Percentiles rank a stretch among this genome's conserved stretches.
These are phyloP conservation scores for Kodamaea neixiangensis DNA, from an alignment of 805 yeast genomes.

Conservation along the genomic window DNA sequence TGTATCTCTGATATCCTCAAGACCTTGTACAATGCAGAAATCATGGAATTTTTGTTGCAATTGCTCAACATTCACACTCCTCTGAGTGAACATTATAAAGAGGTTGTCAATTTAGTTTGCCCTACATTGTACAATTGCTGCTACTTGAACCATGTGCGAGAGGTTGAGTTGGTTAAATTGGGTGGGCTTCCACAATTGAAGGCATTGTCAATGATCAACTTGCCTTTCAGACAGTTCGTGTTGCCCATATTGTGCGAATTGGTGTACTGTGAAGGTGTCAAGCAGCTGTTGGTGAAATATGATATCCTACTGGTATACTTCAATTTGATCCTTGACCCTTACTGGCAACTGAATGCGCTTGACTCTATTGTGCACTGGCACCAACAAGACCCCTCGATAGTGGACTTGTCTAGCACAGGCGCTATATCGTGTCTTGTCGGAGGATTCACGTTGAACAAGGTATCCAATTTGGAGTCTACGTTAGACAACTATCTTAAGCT, in stretches of 20 bases:
- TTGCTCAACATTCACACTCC: constrained; percentile 31
- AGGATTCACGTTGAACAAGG: constrained; percentile 42
- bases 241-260: constrained; percentile 55
- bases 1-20: constrained; percentile 36
- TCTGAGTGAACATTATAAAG: constrained; percentile 31
- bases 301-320: constrained; percentile 42
- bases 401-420: constrained; percentile 23
- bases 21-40: constrained; percentile 38
- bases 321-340: constrained; percentile 47
- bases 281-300: constrained; percentile 36
- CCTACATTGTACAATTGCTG: constrained; percentile 56
- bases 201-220: constrained; percentile 38
- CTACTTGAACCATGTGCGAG: constrained; percentile 46
- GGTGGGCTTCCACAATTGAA: constrained; percentile 51
- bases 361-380: constrained; percentile 50
- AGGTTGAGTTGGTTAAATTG: constrained; percentile 45
- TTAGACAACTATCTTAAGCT: constrained; percentile 43
- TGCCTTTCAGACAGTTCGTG: constrained; percentile 52
- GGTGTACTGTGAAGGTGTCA: constrained; percentile 45
- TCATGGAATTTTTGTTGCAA: constrained; percentile 45
- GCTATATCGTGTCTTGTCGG: constrained; percentile 32
- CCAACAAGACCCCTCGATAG: constrained; percentile 27
- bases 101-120: constrained; percentile 45
- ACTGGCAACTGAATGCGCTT: constrained; percentile 59
- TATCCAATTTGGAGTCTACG: constrained; percentile 45